phyloP scores from a whole-genome alignment of 805 yeast genomes.

The Saccharomycopsis oosterbeekiorum region DNA sequence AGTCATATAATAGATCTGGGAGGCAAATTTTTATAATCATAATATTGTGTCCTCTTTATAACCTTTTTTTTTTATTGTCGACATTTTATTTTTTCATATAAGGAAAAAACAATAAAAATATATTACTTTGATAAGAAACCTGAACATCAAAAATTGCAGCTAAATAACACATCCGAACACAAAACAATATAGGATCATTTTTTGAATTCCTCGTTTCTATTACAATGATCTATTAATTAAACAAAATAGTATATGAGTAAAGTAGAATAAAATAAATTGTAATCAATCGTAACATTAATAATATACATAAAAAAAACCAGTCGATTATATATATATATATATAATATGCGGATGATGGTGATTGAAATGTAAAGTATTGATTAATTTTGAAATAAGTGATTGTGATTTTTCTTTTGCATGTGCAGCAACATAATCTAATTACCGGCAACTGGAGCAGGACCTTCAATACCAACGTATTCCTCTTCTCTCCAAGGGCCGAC shows the following conservation, averaged over 20 bases:
- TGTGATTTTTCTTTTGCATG: background rate
- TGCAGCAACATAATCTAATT: background rate
- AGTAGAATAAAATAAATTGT: background rate
- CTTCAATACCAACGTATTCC: slow-evolving; percentile 86
- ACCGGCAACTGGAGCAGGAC: slow-evolving; percentile 68
- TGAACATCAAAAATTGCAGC: background rate
- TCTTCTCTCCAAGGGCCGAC: slow-evolving; percentile 97
- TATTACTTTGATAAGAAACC: background rate
- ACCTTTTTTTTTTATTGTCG: background rate
- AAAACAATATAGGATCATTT: too few relatives aligned
- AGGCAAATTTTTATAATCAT: background rate
- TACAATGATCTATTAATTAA: background rate
- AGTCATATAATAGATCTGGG: background rate
- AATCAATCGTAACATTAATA: background rate
- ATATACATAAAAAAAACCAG: background rate
- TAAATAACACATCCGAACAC: background rate
- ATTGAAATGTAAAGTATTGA: background rate
- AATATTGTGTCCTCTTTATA: background rate
- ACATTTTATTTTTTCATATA: background rate
- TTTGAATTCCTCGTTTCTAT: background rate
- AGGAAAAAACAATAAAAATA: background rate
- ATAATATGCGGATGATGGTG: background rate
- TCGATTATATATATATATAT: background rate
- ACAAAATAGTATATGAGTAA: background rate
- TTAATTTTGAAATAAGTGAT: background rate